Evolutionary conservation across 2,329 filamentous ascomycete species (phyloP), one percentile per base, ranked within the genome.

Genomic region (Paraphaeosphaeria minitans): DNA sequence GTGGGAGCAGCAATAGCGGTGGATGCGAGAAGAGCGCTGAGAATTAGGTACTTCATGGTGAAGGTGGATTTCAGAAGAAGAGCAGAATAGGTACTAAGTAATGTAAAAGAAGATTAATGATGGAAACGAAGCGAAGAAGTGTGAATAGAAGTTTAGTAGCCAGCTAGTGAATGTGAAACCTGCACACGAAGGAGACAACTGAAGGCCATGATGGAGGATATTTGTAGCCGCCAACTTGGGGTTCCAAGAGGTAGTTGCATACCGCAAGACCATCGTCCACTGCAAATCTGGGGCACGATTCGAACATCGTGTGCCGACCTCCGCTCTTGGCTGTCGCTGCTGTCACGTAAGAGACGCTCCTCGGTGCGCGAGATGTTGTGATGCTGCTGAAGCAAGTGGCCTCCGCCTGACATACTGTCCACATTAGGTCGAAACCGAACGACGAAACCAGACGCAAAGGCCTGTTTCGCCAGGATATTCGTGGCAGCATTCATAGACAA

Each of bases 1-100:
- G 70, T 58, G 21, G 72, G 73, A 60, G 68, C 73, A 59, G 72
- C 73, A 50, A 75, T 62, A 41, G 57, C 71, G 39, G 71, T 70
- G 24, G 70, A 72, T 42, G 67, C 65, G 54, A 75, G 69, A 46
- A 75, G 67, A 51, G 73, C 72, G 56, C 68, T 64, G 63, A 75
- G 61, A 57, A 75, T 62, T 63, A 73, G 68, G 67, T 74, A 75
- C 70, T 75, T 75, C 73, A 75, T 75, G 22, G 52, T 74, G 69
- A 66, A 57, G 58, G 55, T 59, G 43, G 52, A 21, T 60, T 50
- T 21, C 19, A 39, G 50, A 64, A 61, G 55, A 66, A 68, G 57
- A 63, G 64, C 61, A 63, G 62, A 62, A 8, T 53, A 53, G 53
- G 55, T 53, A 60, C 41, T 54, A 58, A 59, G 54, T 53, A 53